These are phyloP conservation scores for Suhomyces kunorum DNA, from an alignment of 1,139 yeast genomes.

Conservation along the genomic window DNA sequence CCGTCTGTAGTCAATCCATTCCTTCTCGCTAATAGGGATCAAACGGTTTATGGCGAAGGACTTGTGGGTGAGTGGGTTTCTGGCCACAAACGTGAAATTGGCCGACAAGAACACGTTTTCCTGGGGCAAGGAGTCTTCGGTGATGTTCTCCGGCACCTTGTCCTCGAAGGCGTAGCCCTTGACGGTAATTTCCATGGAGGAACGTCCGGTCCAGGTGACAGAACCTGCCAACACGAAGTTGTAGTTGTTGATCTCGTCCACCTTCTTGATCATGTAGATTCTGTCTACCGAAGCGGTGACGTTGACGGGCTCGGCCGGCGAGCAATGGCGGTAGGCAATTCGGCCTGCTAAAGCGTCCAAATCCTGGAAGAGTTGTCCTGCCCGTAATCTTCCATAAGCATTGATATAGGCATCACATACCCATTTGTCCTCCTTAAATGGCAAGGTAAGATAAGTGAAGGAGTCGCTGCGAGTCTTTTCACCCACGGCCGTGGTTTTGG, in stretches of 20 bases:
- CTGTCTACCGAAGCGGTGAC: conserved; percentile 95
- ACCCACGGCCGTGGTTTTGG: conserved; percentile 68
- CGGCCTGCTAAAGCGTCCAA: conserved; percentile 87
- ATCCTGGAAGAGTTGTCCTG: conserved; percentile 91
- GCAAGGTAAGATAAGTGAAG: conserved; percentile 69
- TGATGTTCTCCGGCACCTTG: conserved; percentile 41
- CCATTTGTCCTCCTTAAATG: conserved; percentile 83
- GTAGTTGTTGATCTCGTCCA: conserved; percentile 73
- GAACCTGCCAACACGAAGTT: conserved; percentile 83
- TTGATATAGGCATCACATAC: conserved; percentile 84
- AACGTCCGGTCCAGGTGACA: conserved; percentile 91
- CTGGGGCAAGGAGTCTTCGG: conserved; percentile 49
- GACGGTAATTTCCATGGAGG: conserved; percentile 93
- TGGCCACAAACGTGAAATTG: conserved; percentile 91
- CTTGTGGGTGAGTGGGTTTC: conserved; percentile 86
- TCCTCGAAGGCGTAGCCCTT: conserved; percentile 77
- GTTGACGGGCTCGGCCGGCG: conserved; percentile 89
- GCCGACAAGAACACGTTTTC: conserved; percentile 71
- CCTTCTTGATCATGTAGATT: conserved; percentile 81
- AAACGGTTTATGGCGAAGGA: conserved; percentile 83
- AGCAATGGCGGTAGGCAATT: conserved; percentile 81
- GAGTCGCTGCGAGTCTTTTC: conserved; percentile 78
- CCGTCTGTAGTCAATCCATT: conserved; percentile 80
- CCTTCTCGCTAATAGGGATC: conserved; percentile 69
- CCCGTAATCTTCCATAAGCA: conserved; percentile 84